A percentile compares a stretch with the other conserved stretches of the same genome.
Conservation (phyloP, 352 stramenopile species). For the Phytophthora rubi region DNA sequence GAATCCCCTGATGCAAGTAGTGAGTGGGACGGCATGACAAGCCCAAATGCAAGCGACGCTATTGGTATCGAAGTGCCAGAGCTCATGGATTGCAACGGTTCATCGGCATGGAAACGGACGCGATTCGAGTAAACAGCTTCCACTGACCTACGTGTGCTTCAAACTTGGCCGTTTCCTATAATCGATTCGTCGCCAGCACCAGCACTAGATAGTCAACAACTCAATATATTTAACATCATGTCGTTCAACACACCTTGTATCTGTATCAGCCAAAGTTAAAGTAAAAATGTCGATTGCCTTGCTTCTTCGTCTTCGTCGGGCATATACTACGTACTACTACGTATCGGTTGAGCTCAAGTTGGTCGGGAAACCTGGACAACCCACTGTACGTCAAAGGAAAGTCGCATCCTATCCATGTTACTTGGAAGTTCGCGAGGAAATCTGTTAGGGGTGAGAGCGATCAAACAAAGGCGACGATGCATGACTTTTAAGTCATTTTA, state of each 20-base stretch:
- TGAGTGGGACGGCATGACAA: constrained; percentile 44
- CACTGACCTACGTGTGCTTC: neutral
- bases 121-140: constrained; percentile 51
- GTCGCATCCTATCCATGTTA: too few species aligned
- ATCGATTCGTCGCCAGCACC: constrained; percentile 15
- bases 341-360: too few species aligned
- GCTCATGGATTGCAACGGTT: constrained; percentile 49
- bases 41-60: constrained; percentile 24
- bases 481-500: too few species aligned
- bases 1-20: constrained; percentile 33
- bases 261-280: too few species aligned
- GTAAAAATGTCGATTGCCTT: too few species aligned
- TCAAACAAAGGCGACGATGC: too few species aligned
- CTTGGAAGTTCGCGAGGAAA: too few species aligned
- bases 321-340: too few species aligned
- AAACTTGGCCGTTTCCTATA: constrained; percentile 3
- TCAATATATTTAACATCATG: constrained; percentile 52
- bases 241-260: neutral
- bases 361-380: too few species aligned
- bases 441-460: too few species aligned
- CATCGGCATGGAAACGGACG: constrained; percentile 66
- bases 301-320: too few species aligned
- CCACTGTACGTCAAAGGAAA: too few species aligned
- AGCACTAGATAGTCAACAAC: constrained; percentile 21
- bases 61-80: constrained; percentile 35